Conservation (phyloP, 805 yeast genomes). For the Kluyveromyces nonfermentans region DNA sequence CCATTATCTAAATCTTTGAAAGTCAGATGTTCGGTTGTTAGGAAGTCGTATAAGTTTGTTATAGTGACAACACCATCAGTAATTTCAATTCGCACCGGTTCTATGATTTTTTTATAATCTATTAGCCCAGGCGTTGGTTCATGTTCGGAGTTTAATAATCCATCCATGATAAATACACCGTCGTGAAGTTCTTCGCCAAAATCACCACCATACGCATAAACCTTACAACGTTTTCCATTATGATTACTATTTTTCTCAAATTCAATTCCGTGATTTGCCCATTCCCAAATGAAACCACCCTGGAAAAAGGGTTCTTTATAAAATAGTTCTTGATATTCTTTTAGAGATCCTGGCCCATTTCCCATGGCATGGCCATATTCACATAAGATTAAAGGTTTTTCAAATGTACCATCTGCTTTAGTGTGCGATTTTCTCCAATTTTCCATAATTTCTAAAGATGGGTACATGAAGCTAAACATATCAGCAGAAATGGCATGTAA, state of each 20-base stretch:
- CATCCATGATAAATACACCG: conserved; percentile 1
- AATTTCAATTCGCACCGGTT: background rate
- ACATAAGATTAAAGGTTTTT: conserved; percentile 1
- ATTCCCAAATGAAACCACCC: conserved; percentile 2
- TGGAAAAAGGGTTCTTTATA: background rate
- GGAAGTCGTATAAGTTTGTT: background rate
- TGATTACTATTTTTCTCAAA: background rate
- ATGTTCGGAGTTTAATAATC: background rate
- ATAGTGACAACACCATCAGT: background rate
- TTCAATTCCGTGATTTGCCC: conserved; percentile 1
- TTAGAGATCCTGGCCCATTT: background rate
- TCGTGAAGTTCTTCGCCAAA: background rate
- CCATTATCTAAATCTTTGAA: background rate
- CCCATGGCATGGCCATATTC: conserved; percentile 2
- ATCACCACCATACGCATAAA: conserved; percentile 1
- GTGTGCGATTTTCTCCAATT: background rate
- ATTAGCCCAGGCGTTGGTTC: background rate
- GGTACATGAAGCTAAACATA: conserved; percentile 1
- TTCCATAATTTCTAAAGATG: conserved; percentile 1
- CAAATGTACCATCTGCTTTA: background rate
- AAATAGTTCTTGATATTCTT: conserved; percentile 1
- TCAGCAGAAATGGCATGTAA: background rate
- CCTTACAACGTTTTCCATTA: background rate
- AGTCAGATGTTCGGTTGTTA: background rate
- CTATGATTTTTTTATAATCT: background rate